phyloP scores from a whole-genome alignment of 2,329 filamentous ascomycete species.

The Ophiostoma quercus region DNA sequence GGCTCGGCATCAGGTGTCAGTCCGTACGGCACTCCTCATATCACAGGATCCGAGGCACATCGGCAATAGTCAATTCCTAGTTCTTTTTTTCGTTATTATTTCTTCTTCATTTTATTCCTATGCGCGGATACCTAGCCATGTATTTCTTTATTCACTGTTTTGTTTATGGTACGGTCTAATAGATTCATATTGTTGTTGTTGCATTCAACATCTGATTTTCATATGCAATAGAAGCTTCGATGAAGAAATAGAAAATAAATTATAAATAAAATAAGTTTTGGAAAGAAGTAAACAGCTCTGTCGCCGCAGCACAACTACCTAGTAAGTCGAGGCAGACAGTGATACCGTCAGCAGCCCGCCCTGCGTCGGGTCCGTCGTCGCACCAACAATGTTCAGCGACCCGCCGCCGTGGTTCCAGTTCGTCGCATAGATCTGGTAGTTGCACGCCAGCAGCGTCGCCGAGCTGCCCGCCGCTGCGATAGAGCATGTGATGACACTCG shows the following conservation, averaged over 20 bases:
- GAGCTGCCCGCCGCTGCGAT: neutral
- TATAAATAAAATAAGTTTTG: neutral
- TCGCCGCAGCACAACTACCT: neutral
- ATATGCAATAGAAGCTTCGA: no score
- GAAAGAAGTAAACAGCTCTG: neutral
- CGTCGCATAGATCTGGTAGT: slow-evolving; percentile 14
- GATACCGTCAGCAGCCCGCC: neutral
- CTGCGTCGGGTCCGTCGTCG: neutral
- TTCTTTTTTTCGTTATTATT: neutral
- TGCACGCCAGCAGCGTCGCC: slow-evolving; percentile 7
- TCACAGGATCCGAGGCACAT: neutral
- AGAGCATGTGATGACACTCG: neutral
- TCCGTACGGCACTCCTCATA: neutral
- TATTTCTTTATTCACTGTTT: no score
- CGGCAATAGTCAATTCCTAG: neutral
- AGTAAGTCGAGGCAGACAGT: neutral
- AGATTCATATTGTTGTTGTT: neutral
- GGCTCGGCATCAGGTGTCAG: neutral
- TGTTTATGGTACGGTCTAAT: no score
- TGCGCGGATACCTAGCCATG: neutral
- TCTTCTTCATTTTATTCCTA: neutral
- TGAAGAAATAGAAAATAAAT: no score
- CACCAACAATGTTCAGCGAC: neutral
- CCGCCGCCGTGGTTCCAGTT: neutral
- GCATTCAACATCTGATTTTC: neutral